Evolutionary conservation across 2,329 filamentous ascomycete genomes (phyloP).

Genomic region (Tolypocladium ovalisporum): DNA sequence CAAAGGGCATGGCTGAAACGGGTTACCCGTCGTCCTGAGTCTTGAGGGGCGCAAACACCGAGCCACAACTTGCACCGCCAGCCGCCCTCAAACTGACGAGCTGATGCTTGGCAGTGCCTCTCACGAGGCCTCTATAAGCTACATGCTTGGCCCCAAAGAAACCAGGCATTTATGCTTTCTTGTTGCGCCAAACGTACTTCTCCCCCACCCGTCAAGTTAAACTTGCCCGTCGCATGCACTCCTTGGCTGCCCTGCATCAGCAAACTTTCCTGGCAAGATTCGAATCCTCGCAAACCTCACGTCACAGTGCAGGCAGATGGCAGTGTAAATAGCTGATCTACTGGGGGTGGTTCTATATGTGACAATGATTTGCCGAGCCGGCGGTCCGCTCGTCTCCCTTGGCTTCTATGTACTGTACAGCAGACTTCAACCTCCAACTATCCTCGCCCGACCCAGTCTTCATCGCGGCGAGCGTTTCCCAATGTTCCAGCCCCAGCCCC

Average conservation of each 20-base stretch:
- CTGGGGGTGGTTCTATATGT: not conserved
- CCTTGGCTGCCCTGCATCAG: not conserved
- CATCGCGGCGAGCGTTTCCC: constrained; percentile 49
- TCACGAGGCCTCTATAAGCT: not conserved
- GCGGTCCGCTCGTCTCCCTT: not conserved
- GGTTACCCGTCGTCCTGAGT: not conserved
- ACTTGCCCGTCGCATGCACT: not conserved
- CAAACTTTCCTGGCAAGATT: not conserved
- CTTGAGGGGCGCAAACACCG: no score
- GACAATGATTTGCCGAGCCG: not conserved
- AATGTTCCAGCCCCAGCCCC: constrained; percentile 90
- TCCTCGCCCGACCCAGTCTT: not conserved
- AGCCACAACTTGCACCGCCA: not conserved
- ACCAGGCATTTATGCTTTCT: not conserved
- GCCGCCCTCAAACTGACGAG: not conserved
- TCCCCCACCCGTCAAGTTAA: not conserved
- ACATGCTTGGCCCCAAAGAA: not conserved
- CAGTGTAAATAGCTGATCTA: not conserved
- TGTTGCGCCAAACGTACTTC: not conserved
- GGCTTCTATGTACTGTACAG: constrained; percentile 1
- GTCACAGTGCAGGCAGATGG: not conserved
- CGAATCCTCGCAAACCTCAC: not conserved
- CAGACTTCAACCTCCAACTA: not conserved
- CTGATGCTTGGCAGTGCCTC: not conserved
- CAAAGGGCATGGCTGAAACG: not conserved